Evolutionary conservation across 345 rosid genomes (phyloP).

Genomic region (Litchi chinensis): DNA sequence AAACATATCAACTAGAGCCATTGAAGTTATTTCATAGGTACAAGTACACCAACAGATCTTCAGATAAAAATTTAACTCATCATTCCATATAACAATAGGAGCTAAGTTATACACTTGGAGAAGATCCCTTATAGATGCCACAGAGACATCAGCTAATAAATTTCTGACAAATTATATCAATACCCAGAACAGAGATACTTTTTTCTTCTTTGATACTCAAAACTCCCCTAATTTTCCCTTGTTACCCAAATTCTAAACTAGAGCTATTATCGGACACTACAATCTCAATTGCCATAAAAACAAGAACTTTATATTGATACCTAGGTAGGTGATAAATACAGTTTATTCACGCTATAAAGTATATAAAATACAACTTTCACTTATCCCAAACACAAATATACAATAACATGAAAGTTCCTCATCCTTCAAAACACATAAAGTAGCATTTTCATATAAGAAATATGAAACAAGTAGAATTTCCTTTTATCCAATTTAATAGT

Average conservation of each 20-base stretch:
- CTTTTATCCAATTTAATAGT: background rate
- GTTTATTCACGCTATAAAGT: background rate
- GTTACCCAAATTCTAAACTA: background rate
- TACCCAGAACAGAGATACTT: background rate
- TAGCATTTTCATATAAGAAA: background rate
- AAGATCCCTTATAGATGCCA: background rate
- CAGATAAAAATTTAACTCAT: background rate
- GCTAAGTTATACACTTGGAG: background rate
- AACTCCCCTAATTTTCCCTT: background rate
- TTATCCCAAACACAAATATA: background rate
- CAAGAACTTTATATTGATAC: no score
- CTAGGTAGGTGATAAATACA: no score
- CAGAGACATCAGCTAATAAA: background rate
- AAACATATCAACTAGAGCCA: background rate
- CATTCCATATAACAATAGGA: background rate
- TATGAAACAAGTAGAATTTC: background rate
- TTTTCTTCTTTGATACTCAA: background rate
- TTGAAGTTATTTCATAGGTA: background rate
- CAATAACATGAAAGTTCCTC: background rate
- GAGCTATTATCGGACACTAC: background rate
- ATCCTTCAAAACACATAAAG: background rate
- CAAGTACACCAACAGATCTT: no score
- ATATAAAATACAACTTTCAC: background rate
- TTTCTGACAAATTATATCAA: background rate
- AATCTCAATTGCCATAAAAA: background rate